Base-by-base conservation (phyloP, 495 filamentous ascomycete species). In the Sphaerosporella brunnea region DNA sequence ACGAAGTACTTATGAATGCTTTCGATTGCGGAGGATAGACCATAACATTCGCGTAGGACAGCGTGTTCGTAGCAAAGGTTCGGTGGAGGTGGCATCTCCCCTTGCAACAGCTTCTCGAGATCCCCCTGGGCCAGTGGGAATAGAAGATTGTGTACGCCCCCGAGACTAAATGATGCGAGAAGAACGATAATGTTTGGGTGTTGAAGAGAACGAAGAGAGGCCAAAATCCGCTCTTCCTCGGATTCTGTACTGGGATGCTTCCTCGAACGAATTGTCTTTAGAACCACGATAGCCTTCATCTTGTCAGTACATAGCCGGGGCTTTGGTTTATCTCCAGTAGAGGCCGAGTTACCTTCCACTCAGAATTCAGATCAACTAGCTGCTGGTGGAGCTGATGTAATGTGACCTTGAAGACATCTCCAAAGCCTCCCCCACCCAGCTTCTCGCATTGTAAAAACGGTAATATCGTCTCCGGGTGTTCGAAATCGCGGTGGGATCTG, bases 91-190 rank as follows among this genome's bases (percentile, higher is more conserved):
- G 37, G 28, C 5, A 32, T 5, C 40, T 36, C 28, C 28, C 28
- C 23, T 43, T 23, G 34, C 52, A 55, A 40, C 48, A 52, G 42
- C n/a, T n/a, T n/a, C n/a, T 30, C 51, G 4, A 55, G 24, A 28
- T 55, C 50, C 38, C 53, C 51, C 24, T 55, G 50, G 15, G 53
- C 53, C 38, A 45, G 39, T 9, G 53, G 53, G 16, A 55, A 55
- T 20, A 55, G 21, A 21, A 55, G 48, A 32, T 36, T 55, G 40
- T 55, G 51, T 30, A 42, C 24, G 9, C 28, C 15, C 26, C 51
- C 44, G 30, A 53, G 53, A 41, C 32, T 55, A 44, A 49, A 55
- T 18, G 25, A 38, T 4, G 45, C 53, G 2, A 55, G 7, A 13
- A 55, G 51, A 4, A 50, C 48, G 10, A 52, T 20, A 34, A 55